phyloP scores from a whole-genome alignment of 768 basidiomycete genomes.

The Pleurotus cornucopiae region DNA sequence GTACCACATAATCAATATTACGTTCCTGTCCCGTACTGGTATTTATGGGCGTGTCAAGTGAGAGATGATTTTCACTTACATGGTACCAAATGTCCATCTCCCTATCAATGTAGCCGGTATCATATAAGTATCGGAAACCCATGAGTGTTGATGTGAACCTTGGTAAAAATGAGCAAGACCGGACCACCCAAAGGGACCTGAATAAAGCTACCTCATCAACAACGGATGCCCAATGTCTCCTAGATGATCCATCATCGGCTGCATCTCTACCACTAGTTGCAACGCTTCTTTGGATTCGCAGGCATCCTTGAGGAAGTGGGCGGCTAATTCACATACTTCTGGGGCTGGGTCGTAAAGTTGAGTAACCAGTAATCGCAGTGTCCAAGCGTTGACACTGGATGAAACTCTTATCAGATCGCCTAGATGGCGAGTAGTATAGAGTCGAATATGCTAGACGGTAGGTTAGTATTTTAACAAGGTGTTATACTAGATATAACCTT shows the following conservation, averaged over 20 bases:
- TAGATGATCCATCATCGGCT: conserved; percentile 92
- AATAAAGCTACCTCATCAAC: conserved; percentile 66
- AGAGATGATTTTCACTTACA: conserved; percentile 39
- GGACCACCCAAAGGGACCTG: neutral
- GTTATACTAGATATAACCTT: conserved; percentile 41
- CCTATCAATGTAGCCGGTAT: conserved; percentile 87
- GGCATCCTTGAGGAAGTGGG: conserved; percentile 83
- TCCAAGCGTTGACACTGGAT: conserved; percentile 76
- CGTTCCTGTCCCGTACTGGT: conserved; percentile 58
- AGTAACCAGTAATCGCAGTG: conserved; percentile 83
- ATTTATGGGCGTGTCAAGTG: neutral
- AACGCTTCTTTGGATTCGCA: conserved; percentile 83
- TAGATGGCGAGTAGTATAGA: conserved; percentile 85
- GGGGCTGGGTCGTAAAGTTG: conserved; percentile 92
- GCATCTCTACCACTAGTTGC: conserved; percentile 89
- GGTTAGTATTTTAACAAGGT: neutral
- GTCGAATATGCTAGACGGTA: conserved; percentile 68
- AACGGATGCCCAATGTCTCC: conserved; percentile 90
- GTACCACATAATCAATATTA: conserved; percentile 89
- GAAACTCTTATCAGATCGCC: conserved; percentile 73
- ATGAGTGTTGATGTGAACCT: conserved; percentile 94
- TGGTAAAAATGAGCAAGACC: neutral
- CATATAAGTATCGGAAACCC: conserved; percentile 89
- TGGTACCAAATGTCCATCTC: conserved; percentile 98
- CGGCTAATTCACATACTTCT: conserved; percentile 88